These are phyloP conservation scores for Fusarium avenaceum DNA, from an alignment of 2,329 filamentous ascomycete species.

Conservation along the genomic window DNA sequence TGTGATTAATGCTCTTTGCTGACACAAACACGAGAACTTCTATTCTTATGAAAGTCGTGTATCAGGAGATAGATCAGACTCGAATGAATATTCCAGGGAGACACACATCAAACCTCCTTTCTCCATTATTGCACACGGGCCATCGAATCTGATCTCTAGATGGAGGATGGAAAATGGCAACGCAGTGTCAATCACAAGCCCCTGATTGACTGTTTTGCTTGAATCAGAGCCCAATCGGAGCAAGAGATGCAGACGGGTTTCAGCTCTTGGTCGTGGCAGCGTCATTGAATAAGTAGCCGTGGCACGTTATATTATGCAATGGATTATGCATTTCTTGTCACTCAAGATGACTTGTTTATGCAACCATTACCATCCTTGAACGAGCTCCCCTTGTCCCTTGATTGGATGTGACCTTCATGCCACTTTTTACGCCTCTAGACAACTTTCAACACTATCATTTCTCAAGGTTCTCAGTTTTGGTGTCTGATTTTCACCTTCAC, in stretches of 20 bases:
- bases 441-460: conserved; percentile 16
- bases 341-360: conserved; percentile 7
- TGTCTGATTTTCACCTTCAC: not conserved
- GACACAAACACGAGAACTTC: not conserved
- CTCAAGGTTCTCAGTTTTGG: not conserved
- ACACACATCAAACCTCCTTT: not conserved
- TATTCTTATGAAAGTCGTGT: not conserved
- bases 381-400: not conserved
- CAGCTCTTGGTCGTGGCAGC: conserved; percentile 3
- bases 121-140: conserved; percentile 6
- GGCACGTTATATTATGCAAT: not conserved
- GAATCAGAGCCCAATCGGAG: conserved; percentile 18
- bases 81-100: not conserved
- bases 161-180: not conserved
- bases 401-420: conserved; percentile 17
- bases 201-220: conserved; percentile 12
- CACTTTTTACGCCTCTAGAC: not conserved
- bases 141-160: conserved; percentile 8
- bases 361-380: not conserved
- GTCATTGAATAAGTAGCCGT: conserved; percentile 6
- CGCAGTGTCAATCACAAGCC: not conserved
- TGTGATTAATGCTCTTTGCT: not conserved
- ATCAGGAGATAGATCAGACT: not conserved
- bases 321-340: not conserved
- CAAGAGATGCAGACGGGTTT: conserved; percentile 5